Evolutionary conservation across 306 rosid genomes (phyloP).

Genomic region (Fragaria vesca): DNA sequence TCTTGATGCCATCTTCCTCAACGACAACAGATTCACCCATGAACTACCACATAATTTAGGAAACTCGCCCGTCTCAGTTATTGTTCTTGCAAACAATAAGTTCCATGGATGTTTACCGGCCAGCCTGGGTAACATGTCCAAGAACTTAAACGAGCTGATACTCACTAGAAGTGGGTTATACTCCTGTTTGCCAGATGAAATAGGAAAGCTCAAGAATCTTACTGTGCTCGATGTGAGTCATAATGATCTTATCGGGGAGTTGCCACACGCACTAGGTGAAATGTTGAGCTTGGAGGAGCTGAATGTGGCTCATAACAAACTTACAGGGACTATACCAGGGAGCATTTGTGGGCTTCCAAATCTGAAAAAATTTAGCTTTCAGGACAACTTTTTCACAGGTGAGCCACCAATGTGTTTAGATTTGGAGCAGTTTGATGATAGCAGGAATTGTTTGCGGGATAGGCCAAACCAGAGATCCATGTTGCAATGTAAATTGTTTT

Average conservation of each 20-base stretch:
- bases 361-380: conserved; percentile 30
- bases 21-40: conserved; percentile 51
- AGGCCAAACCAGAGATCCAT: conserved; percentile 36
- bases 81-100: conserved; percentile 66
- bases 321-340: conserved; percentile 31
- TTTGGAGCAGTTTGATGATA: conserved; percentile 20
- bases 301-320: conserved; percentile 57
- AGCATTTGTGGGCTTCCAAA: conserved; percentile 33
- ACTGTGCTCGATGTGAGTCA: conserved; percentile 62
- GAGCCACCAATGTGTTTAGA: conserved; percentile 25
- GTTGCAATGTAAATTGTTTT: conserved; percentile 25
- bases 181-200: conserved; percentile 60
- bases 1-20: conserved; percentile 70
- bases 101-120: conserved; percentile 68
- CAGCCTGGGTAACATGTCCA: conserved; percentile 66
- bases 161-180: conserved; percentile 44
- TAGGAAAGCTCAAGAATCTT: conserved; percentile 53
- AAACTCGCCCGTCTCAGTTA: conserved; percentile 64
- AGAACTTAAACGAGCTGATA: conserved; percentile 53
- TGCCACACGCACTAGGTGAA: conserved; percentile 47
- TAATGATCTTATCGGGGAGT: conserved; percentile 49
- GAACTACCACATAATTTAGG: conserved; percentile 58
- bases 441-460: conserved; percentile 30
- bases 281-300: conserved; percentile 54
- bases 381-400: conserved; percentile 35